phyloP scores from a whole-genome alignment of 2,329 filamentous ascomycete genomes.

The Penicillium decumbens region DNA sequence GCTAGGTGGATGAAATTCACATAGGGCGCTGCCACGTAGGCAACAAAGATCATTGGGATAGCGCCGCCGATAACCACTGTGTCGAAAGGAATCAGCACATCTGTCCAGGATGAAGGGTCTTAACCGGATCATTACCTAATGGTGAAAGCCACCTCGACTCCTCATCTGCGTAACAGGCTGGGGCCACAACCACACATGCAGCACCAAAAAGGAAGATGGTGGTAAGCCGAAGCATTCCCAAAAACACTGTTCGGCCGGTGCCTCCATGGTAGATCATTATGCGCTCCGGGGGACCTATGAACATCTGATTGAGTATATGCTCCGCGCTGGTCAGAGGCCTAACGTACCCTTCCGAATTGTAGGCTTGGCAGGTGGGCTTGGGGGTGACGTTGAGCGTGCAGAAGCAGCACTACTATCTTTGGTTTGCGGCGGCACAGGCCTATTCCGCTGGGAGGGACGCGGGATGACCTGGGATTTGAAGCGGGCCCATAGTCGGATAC shows the following conservation, averaged over 20 bases:
- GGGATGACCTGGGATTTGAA: slow-evolving; percentile 27
- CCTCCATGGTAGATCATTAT: slow-evolving; percentile 74
- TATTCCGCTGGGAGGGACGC: slow-evolving; percentile 22
- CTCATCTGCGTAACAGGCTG: slow-evolving; percentile 50
- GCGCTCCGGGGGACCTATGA: slow-evolving; percentile 36
- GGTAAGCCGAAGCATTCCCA: slow-evolving; percentile 67
- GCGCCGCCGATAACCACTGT: slow-evolving; percentile 57
- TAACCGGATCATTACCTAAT: slow-evolving; percentile 31
- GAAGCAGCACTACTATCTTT: slow-evolving; percentile 16
- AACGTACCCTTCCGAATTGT: slow-evolving; percentile 28
- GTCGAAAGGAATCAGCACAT: not conserved
- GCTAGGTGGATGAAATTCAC: slow-evolving; percentile 68
- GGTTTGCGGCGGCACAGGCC: slow-evolving; percentile 14
- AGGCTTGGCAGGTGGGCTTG: slow-evolving; percentile 22
- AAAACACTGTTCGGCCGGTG: slow-evolving; percentile 59
- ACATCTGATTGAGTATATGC: slow-evolving; percentile 8
- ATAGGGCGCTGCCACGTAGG: slow-evolving; percentile 63
- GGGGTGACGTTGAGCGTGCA: slow-evolving; percentile 13
- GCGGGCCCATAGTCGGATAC: slow-evolving; percentile 25
- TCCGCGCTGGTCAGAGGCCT: no score
- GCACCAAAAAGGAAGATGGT: slow-evolving; percentile 65
- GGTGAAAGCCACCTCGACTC: slow-evolving; percentile 42
- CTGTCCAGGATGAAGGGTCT: not conserved
- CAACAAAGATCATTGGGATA: slow-evolving; percentile 61
- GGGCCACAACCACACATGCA: slow-evolving; percentile 61